A percentile compares a stretch with the other conserved stretches of the same genome.
Evolutionary conservation across 345 rosid genomes (phyloP).

Genomic region (Physaria fendleri): DNA sequence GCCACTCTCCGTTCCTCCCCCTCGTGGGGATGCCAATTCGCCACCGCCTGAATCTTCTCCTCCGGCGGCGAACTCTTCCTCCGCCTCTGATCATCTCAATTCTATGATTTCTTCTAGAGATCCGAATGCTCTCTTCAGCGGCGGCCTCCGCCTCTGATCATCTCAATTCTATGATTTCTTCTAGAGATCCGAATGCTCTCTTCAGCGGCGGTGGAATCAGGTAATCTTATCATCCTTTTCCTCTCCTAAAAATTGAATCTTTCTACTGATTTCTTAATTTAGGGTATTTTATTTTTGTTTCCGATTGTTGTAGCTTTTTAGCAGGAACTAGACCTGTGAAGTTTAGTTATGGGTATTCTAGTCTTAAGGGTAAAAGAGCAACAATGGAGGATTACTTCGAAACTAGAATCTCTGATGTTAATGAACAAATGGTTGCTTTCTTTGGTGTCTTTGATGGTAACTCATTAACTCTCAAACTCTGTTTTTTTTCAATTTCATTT

Average conservation of each 20-base stretch:
- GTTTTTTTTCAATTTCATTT: background rate
- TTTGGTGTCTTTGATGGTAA: conserved; percentile 98
- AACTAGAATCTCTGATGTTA: conserved; percentile 86
- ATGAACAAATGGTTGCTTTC: conserved; percentile 93
- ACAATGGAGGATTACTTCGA: conserved; percentile 98
- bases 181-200: conserved; percentile 50
- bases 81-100: background rate
- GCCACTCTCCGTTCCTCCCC: conserved; percentile 19
- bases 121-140: conserved; percentile 67
- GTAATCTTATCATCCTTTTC: too few species aligned
- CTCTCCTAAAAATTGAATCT: background rate
- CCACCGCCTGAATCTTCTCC: conserved; percentile 3
- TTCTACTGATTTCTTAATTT: background rate
- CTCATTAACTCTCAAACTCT: background rate
- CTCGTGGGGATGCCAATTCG: conserved; percentile 26
- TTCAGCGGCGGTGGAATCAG: conserved; percentile 93
- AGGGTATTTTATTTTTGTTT: conserved; percentile 18
- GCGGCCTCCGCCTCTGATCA: conserved; percentile 36
- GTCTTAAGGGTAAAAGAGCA: conserved; percentile 85
- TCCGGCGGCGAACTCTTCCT: background rate
- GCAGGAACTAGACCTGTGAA: conserved; percentile 50
- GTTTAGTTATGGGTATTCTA: conserved; percentile 96
- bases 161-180: conserved; percentile 18
- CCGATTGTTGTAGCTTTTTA: conserved; percentile 16
- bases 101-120: conserved; percentile 29